Base-by-base conservation (phyloP, 2,329 filamentous ascomycete species). In the Colletotrichum aenigma region DNA sequence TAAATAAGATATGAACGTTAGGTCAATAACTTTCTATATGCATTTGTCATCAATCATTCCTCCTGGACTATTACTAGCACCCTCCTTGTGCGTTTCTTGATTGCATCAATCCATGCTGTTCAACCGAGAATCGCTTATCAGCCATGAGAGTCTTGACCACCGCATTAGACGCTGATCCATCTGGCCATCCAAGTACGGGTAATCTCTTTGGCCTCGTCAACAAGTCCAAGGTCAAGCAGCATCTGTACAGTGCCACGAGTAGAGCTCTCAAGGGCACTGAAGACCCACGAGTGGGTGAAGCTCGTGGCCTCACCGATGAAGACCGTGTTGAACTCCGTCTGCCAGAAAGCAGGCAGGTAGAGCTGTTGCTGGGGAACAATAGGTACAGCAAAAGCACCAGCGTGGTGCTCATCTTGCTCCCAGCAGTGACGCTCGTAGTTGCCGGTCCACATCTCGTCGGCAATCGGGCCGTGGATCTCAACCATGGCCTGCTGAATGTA, bases 201-300 rank as follows among this genome's bases (percentile, higher is more conserved):
- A 28, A 92, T 82, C 75, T 87, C 79, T 83, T 92, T 92, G 0
- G 91, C 91, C 81, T 93, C 91, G 81, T 92, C 91, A 2, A 92
- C 90, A 26, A 92, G 79, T 0, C 91, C 91, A 80, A 92, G 72
- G 38, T 88, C 87, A 61, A 90, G 81, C 78, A 92, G 79, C 74
- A 92, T 71, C 80, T 92, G 91, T 2, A 87, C 85, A 0, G 89
- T 89, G 0, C 90, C 91, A 2, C 90, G 83, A 0, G 91, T 88
- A 0, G 89, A 90, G 30, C 86, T 89, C 79, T 92, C 90, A 3
- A 92, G 82, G 1, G 90, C 90, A 30, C 79, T 80, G 18, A 81
- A 81, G 6, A 81, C 89, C 89, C 89, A 91, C 0, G 90, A 89
- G 80, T 92, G 91, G 1, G 91, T 92, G 79, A 90, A 91, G 36